Evolutionary conservation across 2,329 filamentous ascomycete genomes (phyloP).

Genomic region (Paraphoma chrysanthemicola): DNA sequence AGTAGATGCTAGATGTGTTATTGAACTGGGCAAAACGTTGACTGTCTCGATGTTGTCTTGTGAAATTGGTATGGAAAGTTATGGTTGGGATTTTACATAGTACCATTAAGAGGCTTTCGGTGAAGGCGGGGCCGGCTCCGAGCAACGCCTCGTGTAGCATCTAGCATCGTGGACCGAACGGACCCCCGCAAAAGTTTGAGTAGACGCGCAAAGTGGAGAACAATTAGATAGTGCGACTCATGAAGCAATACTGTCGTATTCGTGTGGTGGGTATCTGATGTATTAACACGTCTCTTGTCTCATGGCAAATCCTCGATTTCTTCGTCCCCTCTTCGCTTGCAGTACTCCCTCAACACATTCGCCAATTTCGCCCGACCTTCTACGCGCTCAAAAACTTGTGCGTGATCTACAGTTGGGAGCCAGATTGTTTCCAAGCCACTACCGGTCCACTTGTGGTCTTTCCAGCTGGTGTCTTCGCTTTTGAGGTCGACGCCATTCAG

Average conservation of each 20-base stretch:
- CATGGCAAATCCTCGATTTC: too few species aligned
- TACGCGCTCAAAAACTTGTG: conserved; percentile 55
- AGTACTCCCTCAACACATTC: conserved; percentile 36
- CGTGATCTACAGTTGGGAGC: conserved; percentile 69
- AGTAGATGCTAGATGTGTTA: too few species aligned
- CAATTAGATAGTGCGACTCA: conserved; percentile 1
- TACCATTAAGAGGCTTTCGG: conserved; percentile 6
- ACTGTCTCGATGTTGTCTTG: too few species aligned
- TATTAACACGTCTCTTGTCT: too few species aligned
- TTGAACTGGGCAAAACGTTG: too few species aligned
- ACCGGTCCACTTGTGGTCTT: conserved; percentile 45
- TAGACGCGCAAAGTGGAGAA: background rate
- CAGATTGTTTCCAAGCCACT: conserved; percentile 64
- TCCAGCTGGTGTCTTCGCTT: conserved; percentile 37
- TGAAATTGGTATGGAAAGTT: too few species aligned
- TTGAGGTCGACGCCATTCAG: conserved; percentile 51
- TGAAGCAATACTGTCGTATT: background rate
- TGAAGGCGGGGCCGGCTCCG: conserved; percentile 32
- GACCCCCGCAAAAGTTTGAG: conserved; percentile 17
- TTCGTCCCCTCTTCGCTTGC: conserved; percentile 7
- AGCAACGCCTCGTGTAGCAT: conserved; percentile 6
- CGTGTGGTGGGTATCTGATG: background rate
- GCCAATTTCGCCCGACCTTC: conserved; percentile 33
- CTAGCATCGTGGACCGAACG: conserved; percentile 17
- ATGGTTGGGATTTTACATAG: too few species aligned